Evolutionary conservation across 1,284 basidiomycete genomes (phyloP).

Genomic region (Ceraceosorus guamensis): DNA sequence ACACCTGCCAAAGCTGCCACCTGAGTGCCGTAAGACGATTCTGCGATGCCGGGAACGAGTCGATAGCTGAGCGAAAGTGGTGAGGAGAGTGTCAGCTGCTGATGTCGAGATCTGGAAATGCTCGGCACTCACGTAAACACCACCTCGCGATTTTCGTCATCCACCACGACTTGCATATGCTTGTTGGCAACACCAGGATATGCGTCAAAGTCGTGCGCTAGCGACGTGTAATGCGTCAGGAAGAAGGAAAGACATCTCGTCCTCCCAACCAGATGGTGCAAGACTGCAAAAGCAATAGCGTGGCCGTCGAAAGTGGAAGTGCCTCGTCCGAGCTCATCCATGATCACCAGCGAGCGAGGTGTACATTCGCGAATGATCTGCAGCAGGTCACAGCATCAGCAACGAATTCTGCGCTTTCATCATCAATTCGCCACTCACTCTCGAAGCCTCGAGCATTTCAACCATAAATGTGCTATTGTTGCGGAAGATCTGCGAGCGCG

Average conservation of each 20-base stretch:
- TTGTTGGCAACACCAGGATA: slow-evolving; percentile 45
- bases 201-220: slow-evolving; percentile 39
- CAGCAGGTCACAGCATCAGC: background rate
- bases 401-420: background rate
- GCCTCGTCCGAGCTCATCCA: slow-evolving; percentile 36
- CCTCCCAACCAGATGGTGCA: slow-evolving; percentile 33
- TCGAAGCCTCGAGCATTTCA: slow-evolving; percentile 47
- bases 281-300: slow-evolving; percentile 30
- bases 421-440: background rate
- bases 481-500: slow-evolving; percentile 43
- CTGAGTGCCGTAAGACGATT: slow-evolving; percentile 68
- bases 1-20: slow-evolving; percentile 46
- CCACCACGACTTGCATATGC: slow-evolving; percentile 48
- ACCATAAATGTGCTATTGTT: slow-evolving; percentile 48
- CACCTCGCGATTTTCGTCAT: slow-evolving; percentile 40
- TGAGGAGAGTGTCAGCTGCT: background rate
- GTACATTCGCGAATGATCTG: slow-evolving; percentile 45
- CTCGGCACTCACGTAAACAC: slow-evolving; percentile 39
- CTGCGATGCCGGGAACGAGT: slow-evolving; percentile 58
- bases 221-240: slow-evolving; percentile 44
- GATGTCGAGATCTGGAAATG: background rate
- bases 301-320: slow-evolving; percentile 34
- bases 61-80: slow-evolving; percentile 24
- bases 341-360: slow-evolving; percentile 41
- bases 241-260: slow-evolving; percentile 47